Conservation (phyloP, 306 rosid genomes). For the Herpetospermum pedunculosum region DNA sequence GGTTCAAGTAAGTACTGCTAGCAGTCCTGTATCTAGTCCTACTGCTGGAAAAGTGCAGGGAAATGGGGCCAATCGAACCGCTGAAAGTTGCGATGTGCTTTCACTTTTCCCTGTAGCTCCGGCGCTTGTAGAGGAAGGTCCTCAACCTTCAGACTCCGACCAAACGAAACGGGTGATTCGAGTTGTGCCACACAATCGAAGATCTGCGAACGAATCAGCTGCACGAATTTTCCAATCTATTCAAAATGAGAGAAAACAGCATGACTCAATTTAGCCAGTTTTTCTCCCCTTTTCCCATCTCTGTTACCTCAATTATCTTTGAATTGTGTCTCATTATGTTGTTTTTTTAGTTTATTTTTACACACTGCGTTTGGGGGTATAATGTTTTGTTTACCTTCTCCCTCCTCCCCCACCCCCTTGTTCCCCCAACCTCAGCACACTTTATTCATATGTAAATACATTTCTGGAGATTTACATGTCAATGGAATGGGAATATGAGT, state of each 20-base stretch:
- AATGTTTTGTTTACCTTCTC: not conserved
- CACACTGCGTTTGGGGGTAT: not conserved
- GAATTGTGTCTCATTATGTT: not conserved
- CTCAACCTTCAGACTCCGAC: conserved; percentile 27
- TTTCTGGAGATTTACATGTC: conserved; percentile 20
- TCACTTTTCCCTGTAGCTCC: conserved; percentile 17
- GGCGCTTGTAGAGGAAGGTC: conserved; percentile 25
- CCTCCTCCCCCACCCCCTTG: not conserved
- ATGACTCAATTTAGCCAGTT: conserved; percentile 2
- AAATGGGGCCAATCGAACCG: not conserved
- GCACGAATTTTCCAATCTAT: conserved; percentile 86
- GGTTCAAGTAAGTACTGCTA: conserved; percentile 49
- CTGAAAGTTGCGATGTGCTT: conserved; percentile 32
- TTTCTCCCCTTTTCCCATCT: not conserved
- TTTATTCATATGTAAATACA: conserved; percentile 23
- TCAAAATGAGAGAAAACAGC: conserved; percentile 79
- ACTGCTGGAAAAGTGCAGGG: conserved; percentile 25
- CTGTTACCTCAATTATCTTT: not conserved
- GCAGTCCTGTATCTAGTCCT: conserved; percentile 32
- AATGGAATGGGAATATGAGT: conserved; percentile 15
- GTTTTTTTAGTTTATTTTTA: conserved; percentile 2
- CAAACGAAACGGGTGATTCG: conserved; percentile 51
- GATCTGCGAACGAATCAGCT: conserved; percentile 81
- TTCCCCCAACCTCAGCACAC: conserved; percentile 11
- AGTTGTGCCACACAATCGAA: conserved; percentile 84